These are phyloP conservation scores for Fusarium devonianum DNA, from an alignment of 2,329 filamentous ascomycete species.

Conservation along the genomic window DNA sequence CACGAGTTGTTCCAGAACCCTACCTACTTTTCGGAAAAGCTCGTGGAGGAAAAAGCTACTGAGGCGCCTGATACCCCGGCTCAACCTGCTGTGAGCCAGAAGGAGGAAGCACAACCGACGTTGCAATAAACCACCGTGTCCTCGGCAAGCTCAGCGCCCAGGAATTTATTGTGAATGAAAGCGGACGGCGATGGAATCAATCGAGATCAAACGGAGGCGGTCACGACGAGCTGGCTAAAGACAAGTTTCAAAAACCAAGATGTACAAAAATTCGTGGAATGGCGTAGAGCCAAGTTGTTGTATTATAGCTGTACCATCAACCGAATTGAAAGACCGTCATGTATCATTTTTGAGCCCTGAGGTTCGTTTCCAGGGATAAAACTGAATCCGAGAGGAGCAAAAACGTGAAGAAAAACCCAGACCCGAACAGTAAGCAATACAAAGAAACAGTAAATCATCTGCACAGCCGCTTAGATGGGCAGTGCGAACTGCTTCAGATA, in stretches of 20 bases:
- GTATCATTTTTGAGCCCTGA: conserved; percentile 16
- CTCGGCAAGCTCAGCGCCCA: neutral
- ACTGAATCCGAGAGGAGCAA: conserved; percentile 24
- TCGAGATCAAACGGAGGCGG: conserved; percentile 1
- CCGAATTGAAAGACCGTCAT: conserved; percentile 35
- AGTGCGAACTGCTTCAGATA: conserved; percentile 75
- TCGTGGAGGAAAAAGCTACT: conserved; percentile 8
- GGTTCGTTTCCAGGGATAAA: conserved; percentile 11
- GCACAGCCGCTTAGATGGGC: conserved; percentile 18
- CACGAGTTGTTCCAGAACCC: conserved; percentile 52
- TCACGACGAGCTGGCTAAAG: conserved; percentile 11
- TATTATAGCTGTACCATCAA: conserved; percentile 44
- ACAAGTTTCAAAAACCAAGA: conserved; percentile 16
- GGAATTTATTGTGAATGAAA: conserved; percentile 4
- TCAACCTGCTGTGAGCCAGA: neutral
- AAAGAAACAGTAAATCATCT: conserved; percentile 10
- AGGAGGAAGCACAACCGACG: neutral
- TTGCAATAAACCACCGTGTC: conserved; percentile 1
- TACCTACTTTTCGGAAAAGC: conserved; percentile 31
- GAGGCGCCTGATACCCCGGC: conserved; percentile 10
- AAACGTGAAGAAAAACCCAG: conserved; percentile 7
- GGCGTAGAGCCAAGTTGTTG: conserved; percentile 40
- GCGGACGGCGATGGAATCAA: conserved; percentile 1
- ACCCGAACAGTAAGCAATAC: conserved; percentile 11
- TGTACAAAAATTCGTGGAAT: conserved; percentile 30